Evolutionary conservation across 352 stramenopile genomes (phyloP), one percentile per base, ranked within the genome.

Genomic region (Phytophthora quininea): DNA sequence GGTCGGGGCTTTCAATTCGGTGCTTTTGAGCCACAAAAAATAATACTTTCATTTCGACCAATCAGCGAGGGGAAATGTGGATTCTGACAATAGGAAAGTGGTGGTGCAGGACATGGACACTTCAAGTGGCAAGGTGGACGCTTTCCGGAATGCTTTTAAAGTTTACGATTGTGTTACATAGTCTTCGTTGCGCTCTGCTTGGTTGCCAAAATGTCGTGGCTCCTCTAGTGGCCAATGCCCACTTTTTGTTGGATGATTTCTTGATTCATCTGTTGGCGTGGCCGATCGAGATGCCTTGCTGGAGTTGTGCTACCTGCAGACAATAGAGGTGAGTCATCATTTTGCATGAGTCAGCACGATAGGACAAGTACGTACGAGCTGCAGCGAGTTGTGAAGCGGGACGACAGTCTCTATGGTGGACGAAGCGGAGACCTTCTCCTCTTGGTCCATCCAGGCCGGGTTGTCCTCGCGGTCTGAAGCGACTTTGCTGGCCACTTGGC

Each of bases 331-430:
- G n/a, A 68, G 54, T 49, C 45, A 33, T 45, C 1, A 11, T 56
- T 38, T 9, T 12, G 32, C 33, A 62, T 14, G 38, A 8, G 32
- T n/a, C 30, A 51, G 11, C 14, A 47, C 7, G 24, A 55, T n/a
- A 47, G 8, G 9, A 38, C 3, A 1, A 29, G 2, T 9, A 82
- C 81, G 62, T 63, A 93, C 85, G 58, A 93, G 63, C 70, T 89
- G 69, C 43, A 82, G 67, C 30, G 85, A 91, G 47, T 77, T 89
- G 67, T 89, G 82, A 8, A 93, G 73, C 43, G 85, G 82, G 15
- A 93, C 63, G 30, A 93, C 82, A 4, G 85, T 86, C 58, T 93
- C 82, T 63, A 93, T 93, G 38, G 76, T 91, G n/a, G 85, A 91
- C 24, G 79, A 79, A 27, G 77, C 70, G 35, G 77, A 89, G 38